Evolutionary conservation across 2,329 filamentous ascomycete species (phyloP), one percentile per base, ranked within the genome.

Genomic region (Pseudocercospora pini-densiflorae): DNA sequence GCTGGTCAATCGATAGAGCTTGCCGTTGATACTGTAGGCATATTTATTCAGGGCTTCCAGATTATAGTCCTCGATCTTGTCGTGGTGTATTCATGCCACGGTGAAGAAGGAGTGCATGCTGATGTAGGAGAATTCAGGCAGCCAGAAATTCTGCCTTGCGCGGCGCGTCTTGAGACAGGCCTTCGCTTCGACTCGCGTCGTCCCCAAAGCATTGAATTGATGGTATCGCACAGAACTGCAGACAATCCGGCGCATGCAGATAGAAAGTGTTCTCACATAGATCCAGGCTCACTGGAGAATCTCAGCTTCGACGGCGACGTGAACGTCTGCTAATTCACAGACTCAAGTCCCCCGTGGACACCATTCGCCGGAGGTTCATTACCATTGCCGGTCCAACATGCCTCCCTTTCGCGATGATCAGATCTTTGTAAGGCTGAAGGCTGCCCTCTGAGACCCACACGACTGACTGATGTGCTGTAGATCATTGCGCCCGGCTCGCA

Each of bases 401-500:
- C 74, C 76, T 63, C 73, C 74, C 61, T 77, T 77, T 66, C 73
- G 74, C 59, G 76, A 77, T 72, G 76, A 77, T 54, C 75, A 77
- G 71, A 74, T 77, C 36, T 70, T 77, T 12, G 75, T 77, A 69
- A 57, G 73, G 49, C 43, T 31, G 10, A 58, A 45, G 7, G 57
- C 2, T 21, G 21, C 10, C n/a, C 27, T n/a, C 47, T 1, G 2
- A 19, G 24, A 12, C 2, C 10, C 29, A 5, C 10, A 29, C 21
- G n/a, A 10, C 3, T 16, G 8, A 43, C 67, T 68, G 27, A 68
- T 19, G 7, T 12, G n/a, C 1, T 27, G 16, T 64, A 77, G 75
- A 83, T 94, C 78, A 89, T 94, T 81, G 90, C 90, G 79, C 91
- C 91, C 36, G 94, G 94, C 77, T 97, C 93, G 78, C 90, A 91